These are phyloP conservation scores for Hyaloscypha finlandica DNA, from an alignment of 495 filamentous ascomycete genomes.

Conservation along the genomic window DNA sequence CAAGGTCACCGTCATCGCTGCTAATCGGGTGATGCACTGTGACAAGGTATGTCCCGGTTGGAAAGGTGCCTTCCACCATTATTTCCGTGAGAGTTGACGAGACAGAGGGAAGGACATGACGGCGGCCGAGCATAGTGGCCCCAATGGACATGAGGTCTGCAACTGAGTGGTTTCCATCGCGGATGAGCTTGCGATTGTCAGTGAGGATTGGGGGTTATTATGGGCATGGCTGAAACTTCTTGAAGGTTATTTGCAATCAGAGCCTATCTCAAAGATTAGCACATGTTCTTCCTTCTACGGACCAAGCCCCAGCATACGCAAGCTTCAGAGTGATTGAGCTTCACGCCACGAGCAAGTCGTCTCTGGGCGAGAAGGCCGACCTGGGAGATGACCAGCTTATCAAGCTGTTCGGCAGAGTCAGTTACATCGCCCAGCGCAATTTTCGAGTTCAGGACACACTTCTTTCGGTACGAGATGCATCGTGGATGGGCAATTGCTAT, in stretches of 20 bases:
- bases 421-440: neutral
- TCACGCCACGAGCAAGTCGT: slow-evolving; percentile 84
- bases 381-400: slow-evolving; percentile 95
- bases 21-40: slow-evolving; percentile 91
- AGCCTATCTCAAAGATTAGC: slow-evolving; percentile 52
- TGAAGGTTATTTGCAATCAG: slow-evolving; percentile 90
- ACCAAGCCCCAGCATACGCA: slow-evolving; percentile 53
- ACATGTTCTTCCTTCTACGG: neutral
- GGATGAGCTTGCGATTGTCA: slow-evolving; percentile 65
- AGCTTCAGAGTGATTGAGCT: slow-evolving; percentile 89
- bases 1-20: slow-evolving; percentile 84
- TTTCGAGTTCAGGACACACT: slow-evolving; percentile 49
- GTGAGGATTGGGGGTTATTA: slow-evolving; percentile 7
- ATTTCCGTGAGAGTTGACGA: slow-evolving; percentile 74
- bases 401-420: slow-evolving; percentile 58
- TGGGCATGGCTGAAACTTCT: slow-evolving; percentile 55
- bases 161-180: slow-evolving; percentile 92
- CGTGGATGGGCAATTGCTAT: slow-evolving; percentile 12
- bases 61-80: slow-evolving; percentile 94
- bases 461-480: slow-evolving; percentile 91
- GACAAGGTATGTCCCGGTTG: slow-evolving; percentile 87
- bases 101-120: slow-evolving; percentile 88
- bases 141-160: slow-evolving; percentile 92
- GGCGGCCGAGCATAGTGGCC: slow-evolving; percentile 88
- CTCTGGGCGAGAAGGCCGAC: slow-evolving; percentile 86